Evolutionary conservation across 164 flowering plant species (phyloP).

Genomic region (Platanus orientalis): DNA sequence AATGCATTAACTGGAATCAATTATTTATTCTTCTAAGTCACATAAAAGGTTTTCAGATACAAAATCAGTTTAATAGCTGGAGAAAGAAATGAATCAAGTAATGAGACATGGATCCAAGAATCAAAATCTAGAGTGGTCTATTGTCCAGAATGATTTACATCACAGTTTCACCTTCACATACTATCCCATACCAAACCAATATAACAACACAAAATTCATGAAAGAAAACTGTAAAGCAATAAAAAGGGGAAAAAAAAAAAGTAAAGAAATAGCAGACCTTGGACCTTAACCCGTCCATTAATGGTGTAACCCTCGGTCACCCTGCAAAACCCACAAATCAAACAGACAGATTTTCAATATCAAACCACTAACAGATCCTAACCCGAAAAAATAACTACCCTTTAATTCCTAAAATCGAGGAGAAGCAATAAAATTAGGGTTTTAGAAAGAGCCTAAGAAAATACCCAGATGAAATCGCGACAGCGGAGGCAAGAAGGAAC

Average conservation of each 20-base stretch:
- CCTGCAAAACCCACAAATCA: slow-evolving; percentile 14
- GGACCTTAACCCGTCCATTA: slow-evolving; percentile 25
- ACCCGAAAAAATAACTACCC: not conserved
- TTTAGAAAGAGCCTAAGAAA: not conserved
- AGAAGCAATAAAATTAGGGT: not conserved
- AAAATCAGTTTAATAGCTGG: no score
- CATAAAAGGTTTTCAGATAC: no score
- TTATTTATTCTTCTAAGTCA: no score
- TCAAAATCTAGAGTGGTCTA: no score
- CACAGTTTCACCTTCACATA: no score
- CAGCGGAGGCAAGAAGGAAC: not conserved
- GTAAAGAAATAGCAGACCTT: slow-evolving; percentile 11
- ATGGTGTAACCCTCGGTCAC: slow-evolving; percentile 23
- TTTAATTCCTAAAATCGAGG: not conserved
- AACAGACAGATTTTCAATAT: not conserved
- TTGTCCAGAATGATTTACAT: no score
- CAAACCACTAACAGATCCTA: not conserved
- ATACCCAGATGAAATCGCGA: slow-evolving; percentile 12
- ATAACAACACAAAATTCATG: no score
- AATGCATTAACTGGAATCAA: no score
- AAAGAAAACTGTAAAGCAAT: not conserved
- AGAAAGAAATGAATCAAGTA: no score
- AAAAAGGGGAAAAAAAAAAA: not conserved
- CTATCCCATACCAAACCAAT: no score
- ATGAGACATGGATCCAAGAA: no score